These are phyloP conservation scores for Microcyclospora tardicrescens DNA, from an alignment of 2,329 filamentous ascomycete genomes.

Conservation along the genomic window DNA sequence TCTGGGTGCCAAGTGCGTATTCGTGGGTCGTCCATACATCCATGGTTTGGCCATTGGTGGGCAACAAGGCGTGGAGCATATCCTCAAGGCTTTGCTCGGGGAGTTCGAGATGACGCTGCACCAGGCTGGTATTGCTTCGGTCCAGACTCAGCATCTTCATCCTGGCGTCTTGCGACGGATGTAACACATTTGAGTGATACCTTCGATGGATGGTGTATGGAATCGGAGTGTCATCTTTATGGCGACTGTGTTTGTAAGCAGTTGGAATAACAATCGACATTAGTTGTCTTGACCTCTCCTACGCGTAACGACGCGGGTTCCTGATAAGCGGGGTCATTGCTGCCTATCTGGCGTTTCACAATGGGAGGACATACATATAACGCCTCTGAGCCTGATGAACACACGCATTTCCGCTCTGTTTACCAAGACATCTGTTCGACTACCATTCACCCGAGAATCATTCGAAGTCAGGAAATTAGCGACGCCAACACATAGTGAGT, in stretches of 20 bases:
- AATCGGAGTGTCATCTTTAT: too few species aligned
- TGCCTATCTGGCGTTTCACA: slow-evolving; percentile 1
- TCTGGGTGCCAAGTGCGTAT: slow-evolving; percentile 44
- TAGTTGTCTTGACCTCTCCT: too few species aligned
- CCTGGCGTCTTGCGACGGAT: too few species aligned
- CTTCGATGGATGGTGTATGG: too few species aligned
- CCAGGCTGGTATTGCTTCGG: slow-evolving; percentile 5
- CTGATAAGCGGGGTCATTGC: neutral
- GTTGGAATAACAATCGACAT: too few species aligned
- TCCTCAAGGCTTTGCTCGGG: slow-evolving; percentile 9
- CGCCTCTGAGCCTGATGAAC: neutral
- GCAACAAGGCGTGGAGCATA: slow-evolving; percentile 38
- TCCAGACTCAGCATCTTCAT: too few species aligned
- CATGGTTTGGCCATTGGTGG: slow-evolving; percentile 46
- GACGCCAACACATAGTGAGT: neutral
- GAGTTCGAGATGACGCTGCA: slow-evolving; percentile 11
- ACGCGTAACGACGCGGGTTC: too few species aligned
- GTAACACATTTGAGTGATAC: too few species aligned
- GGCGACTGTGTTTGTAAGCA: too few species aligned
- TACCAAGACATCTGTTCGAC: too few species aligned
- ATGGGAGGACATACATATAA: neutral
- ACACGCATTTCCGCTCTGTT: neutral
- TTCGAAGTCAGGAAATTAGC: neutral
- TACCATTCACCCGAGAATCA: too few species aligned
- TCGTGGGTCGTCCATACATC: slow-evolving; percentile 45